Percentiles rank a stretch among this genome's conserved stretches.
Conservation (phyloP, 495 filamentous ascomycete species). For the Penicillium arizonense region DNA sequence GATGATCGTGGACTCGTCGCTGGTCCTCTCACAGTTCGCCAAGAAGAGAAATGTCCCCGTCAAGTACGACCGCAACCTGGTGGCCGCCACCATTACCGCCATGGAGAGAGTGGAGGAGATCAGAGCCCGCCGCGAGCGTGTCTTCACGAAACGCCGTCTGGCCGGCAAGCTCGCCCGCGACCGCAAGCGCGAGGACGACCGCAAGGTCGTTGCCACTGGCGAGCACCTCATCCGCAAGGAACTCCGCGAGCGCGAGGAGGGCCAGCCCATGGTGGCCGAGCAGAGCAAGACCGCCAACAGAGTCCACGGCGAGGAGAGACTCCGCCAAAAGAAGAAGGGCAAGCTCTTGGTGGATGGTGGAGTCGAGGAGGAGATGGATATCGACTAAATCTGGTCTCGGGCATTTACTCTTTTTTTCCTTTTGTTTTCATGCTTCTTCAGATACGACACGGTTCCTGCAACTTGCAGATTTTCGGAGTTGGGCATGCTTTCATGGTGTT, state of each 20-base stretch:
- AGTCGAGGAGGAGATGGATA: constrained; percentile 67
- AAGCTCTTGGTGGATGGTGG: constrained; percentile 64
- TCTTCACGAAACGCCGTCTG: constrained; percentile 91
- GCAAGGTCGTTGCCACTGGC: constrained; percentile 87
- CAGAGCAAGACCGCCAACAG: constrained; percentile 34
- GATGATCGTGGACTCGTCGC: constrained; percentile 91
- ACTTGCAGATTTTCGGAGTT: constrained; percentile 21
- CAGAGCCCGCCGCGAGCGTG: constrained; percentile 73
- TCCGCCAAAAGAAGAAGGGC: constrained; percentile 58
- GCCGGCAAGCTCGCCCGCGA: constrained; percentile 81
- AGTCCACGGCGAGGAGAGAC: constrained; percentile 53
- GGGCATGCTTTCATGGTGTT: constrained; percentile 30
- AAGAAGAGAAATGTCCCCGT: constrained; percentile 90
- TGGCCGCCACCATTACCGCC: constrained; percentile 80
- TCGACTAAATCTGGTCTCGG: constrained; percentile 51
- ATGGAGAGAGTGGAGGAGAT: constrained; percentile 93
- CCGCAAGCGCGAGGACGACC: constrained; percentile 62
- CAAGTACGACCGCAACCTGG: constrained; percentile 89
- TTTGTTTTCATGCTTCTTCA: constrained; percentile 22
- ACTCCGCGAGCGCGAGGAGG: constrained; percentile 44
- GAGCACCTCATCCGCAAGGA: constrained; percentile 70
- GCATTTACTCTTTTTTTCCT: constrained; percentile 9
- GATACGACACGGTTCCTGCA: constrained; percentile 29
- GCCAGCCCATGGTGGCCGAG: constrained; percentile 39
- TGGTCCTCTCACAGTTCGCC: constrained; percentile 87